Percentiles rank a stretch among this genome's conserved stretches.
Conservation (phyloP, 805 yeast genomes). For the Candida maris region DNA sequence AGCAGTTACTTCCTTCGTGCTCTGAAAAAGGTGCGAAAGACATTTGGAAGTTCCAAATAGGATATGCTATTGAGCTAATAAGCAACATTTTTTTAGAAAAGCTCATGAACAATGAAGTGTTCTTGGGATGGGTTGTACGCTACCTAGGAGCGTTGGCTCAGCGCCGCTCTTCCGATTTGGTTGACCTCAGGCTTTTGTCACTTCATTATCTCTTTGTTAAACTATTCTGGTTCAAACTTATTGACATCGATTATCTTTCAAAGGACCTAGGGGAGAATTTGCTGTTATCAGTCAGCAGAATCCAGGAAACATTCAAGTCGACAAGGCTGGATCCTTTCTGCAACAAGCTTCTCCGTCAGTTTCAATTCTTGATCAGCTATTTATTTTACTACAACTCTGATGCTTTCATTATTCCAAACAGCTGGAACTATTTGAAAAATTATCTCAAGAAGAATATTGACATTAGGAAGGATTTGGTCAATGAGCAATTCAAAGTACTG, state of each 20-base stretch:
- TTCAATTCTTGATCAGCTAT: conserved; percentile 36
- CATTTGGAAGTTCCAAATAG: conserved; percentile 48
- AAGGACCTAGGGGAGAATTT: conserved; percentile 64
- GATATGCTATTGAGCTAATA: conserved; percentile 56
- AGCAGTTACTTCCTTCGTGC: conserved; percentile 45
- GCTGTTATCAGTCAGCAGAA: conserved; percentile 29
- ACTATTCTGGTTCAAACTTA: conserved; percentile 69
- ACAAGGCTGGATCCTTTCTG: conserved; percentile 15
- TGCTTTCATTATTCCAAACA: conserved; percentile 59
- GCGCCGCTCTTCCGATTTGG: conserved; percentile 10
- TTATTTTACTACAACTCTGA: conserved; percentile 51
- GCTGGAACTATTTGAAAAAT: conserved; percentile 54
- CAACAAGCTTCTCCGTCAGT: conserved; percentile 18
- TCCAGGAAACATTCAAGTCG: conserved; percentile 18
- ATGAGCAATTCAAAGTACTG: conserved; percentile 54
- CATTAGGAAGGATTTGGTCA: conserved; percentile 28
- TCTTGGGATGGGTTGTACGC: conserved; percentile 61
- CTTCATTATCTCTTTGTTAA: conserved; percentile 49
- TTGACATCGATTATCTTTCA: conserved; percentile 52
- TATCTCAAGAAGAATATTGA: conserved; percentile 42
- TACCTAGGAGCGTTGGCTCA: conserved; percentile 36
- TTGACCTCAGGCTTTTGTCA: conserved; percentile 24
- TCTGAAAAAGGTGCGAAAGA: conserved; percentile 25
- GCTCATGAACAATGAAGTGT: conserved; percentile 57
- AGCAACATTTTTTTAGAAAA: conserved; percentile 67